phyloP scores from a whole-genome alignment of 1,284 basidiomycete genomes.

The Malassezia vespertilionis region DNA sequence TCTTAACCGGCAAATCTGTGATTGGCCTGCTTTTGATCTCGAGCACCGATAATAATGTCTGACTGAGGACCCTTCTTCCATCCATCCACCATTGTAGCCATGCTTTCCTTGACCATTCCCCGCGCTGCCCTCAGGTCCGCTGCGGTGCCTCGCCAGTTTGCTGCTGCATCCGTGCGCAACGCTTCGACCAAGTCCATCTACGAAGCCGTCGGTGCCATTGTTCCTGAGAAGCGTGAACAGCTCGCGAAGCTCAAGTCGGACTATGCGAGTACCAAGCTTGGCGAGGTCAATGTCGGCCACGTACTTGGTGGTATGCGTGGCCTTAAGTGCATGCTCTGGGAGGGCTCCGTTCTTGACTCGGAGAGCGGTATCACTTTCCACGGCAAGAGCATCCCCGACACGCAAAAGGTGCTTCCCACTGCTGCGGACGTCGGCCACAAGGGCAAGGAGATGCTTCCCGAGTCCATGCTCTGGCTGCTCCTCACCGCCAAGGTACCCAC shows the following conservation, averaged over 20 bases:
- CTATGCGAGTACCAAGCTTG: conserved; percentile 37
- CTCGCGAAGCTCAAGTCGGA: conserved; percentile 43
- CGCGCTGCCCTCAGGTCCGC: conserved; percentile 38
- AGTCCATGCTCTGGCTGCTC: conserved; percentile 48
- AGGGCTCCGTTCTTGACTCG: conserved; percentile 46
- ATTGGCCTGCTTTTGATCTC: too few species aligned
- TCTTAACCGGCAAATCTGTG: too few species aligned
- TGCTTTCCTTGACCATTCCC: conserved; percentile 42
- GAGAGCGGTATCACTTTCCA: conserved; percentile 47
- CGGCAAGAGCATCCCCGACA: conserved; percentile 45
- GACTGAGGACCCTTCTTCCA: too few species aligned
- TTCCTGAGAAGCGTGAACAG: conserved; percentile 46
- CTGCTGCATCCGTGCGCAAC: conserved; percentile 32
- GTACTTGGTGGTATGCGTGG: conserved; percentile 47
- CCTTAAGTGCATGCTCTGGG: conserved; percentile 48
- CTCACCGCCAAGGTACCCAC: conserved; percentile 44
- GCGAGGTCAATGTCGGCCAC: conserved; percentile 43
- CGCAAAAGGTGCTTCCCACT: conserved; percentile 44
- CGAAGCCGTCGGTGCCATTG: conserved; percentile 43
- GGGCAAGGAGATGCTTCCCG: conserved; percentile 47
- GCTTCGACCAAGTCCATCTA: conserved; percentile 43
- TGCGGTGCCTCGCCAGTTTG: conserved; percentile 39
- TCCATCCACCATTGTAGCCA: too few species aligned
- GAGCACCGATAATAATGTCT: too few species aligned
- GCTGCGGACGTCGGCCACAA: conserved; percentile 39